These are phyloP conservation scores for Solanum gandarillasii DNA, from an alignment of 257 asterid genomes.

Conservation along the genomic window DNA sequence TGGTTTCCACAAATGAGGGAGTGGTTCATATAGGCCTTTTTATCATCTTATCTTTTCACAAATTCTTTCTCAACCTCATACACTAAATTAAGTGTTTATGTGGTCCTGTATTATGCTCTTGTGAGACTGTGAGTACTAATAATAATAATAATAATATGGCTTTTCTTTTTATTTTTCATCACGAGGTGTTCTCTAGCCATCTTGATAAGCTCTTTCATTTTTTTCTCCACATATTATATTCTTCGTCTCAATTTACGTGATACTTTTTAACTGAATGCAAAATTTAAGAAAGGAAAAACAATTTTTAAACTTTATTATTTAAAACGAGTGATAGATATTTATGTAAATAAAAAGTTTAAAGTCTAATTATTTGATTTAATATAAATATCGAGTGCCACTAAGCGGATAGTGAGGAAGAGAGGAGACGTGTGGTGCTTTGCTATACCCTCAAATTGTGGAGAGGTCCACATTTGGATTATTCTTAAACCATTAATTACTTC, in stretches of 20 bases:
- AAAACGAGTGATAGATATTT: neutral
- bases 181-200: neutral
- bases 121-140: too few relatives aligned
- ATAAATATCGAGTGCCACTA: neutral
- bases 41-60: slow-evolving; percentile 54
- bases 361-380: neutral
- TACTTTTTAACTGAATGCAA: fast-evolving
- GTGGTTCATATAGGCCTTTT: slow-evolving; percentile 48
- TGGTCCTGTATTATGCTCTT: slow-evolving; percentile 4
- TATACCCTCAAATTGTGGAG: neutral
- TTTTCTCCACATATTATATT: neutral
- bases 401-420: neutral
- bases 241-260: neutral
- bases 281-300: fast-evolving
- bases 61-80: slow-evolving; percentile 37
- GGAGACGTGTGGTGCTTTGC: neutral
- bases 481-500: neutral
- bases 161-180: neutral
- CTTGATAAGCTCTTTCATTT: neutral
- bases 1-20: slow-evolving; percentile 27
- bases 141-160: neutral
- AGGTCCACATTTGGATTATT: neutral
- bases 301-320: neutral
- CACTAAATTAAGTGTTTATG: slow-evolving; percentile 1
- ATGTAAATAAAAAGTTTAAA: fast-evolving